Conservation (phyloP, 78 protist genomes). For the Cyanophora paradoxa region DNA sequence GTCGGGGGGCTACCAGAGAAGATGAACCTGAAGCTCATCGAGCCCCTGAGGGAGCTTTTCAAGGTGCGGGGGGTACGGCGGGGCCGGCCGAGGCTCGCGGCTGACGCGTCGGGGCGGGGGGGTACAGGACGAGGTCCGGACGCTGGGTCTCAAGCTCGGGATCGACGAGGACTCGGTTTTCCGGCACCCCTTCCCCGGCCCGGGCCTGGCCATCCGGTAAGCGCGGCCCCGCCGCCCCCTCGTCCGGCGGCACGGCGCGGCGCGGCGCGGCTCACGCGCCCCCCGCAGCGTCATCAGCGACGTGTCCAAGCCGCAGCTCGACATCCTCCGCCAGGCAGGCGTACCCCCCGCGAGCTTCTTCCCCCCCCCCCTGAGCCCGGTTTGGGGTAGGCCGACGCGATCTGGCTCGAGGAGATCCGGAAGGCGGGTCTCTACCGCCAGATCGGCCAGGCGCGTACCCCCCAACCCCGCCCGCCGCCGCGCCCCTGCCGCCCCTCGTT, state of each 20-base stretch:
- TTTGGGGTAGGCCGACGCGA: neutral
- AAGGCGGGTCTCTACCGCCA: neutral
- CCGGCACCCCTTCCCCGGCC: slow-evolving; percentile 97
- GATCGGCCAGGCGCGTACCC: neutral
- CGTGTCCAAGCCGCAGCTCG: no score
- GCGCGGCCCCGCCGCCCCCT: slow-evolving; percentile 71
- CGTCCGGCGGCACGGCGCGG: slow-evolving; percentile 43
- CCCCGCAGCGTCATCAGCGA: neutral
- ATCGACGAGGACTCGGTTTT: slow-evolving; percentile 68
- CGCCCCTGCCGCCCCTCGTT: neutral
- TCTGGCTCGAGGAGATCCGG: neutral
- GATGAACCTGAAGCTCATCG: slow-evolving; percentile 73
- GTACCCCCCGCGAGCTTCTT: neutral
- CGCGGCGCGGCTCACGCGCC: neutral
- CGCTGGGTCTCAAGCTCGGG: slow-evolving; percentile 75
- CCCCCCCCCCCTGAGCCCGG: neutral
- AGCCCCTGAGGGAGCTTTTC: slow-evolving; percentile 75
- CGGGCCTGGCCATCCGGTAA: slow-evolving; percentile 90
- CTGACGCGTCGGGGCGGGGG: no score
- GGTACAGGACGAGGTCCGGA: slow-evolving; percentile 93
- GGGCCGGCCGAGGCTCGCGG: no score
- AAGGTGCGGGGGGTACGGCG: neutral
- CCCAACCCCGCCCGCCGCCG: neutral
- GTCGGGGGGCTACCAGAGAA: slow-evolving; percentile 45
- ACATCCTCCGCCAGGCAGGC: neutral